Conservation (phyloP, 345 rosid genomes). For the Leavenworthia alabamica region DNA sequence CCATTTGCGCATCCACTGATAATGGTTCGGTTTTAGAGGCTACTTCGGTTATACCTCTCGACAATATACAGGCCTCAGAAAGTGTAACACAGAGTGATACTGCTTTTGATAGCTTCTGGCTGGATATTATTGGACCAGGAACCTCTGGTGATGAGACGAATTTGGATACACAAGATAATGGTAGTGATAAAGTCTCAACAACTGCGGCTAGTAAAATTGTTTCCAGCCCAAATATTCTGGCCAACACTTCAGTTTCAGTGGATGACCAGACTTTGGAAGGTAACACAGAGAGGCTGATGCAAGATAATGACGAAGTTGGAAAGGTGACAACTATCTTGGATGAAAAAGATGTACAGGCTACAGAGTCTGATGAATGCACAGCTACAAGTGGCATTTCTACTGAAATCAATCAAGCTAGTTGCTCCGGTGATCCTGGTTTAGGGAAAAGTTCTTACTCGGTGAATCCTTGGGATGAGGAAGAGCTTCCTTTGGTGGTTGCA, state of each 20-base stretch:
- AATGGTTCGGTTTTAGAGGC: constrained; percentile 20
- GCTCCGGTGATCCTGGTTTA: constrained; percentile 32
- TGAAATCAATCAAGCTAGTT: constrained; percentile 31
- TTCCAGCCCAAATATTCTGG: constrained; percentile 28
- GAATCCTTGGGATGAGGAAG: constrained; percentile 59
- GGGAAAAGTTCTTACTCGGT: constrained; percentile 41
- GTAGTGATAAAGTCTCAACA: constrained; percentile 6
- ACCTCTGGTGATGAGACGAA: constrained; percentile 10
- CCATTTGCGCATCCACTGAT: constrained; percentile 1
- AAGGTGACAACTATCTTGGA: constrained; percentile 34
- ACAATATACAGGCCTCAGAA: constrained; percentile 4
- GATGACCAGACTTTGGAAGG: constrained; percentile 32
- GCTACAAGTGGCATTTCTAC: constrained; percentile 27
- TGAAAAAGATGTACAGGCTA: constrained; percentile 34
- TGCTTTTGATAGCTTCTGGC: constrained; percentile 28
- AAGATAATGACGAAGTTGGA: constrained; percentile 14
- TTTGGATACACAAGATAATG: constrained; percentile 8
- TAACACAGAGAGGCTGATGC: constrained; percentile 22
- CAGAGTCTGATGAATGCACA: constrained; percentile 30
- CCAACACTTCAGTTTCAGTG: constrained; percentile 25
- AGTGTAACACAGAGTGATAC: constrained; percentile 11
- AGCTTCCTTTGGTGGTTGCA: constrained; percentile 52
- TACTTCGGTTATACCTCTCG: constrained; percentile 13
- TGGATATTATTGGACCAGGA: constrained; percentile 31
- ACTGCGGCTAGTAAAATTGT: constrained; percentile 22